Evolutionary conservation across 1,139 yeast genomes (phyloP).

Genomic region (Suhomyces chickasaworum): DNA sequence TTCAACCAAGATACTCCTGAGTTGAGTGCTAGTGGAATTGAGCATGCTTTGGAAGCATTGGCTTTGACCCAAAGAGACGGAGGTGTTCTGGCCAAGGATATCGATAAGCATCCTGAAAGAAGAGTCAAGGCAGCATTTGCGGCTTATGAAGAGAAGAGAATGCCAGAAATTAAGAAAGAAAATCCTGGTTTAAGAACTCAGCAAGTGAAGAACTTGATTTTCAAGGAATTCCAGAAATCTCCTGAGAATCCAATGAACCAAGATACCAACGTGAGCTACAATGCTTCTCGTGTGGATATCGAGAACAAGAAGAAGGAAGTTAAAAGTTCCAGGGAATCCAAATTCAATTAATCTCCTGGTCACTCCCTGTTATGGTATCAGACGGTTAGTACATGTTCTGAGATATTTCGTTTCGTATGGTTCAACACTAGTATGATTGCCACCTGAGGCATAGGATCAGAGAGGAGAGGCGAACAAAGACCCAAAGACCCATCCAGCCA

Average conservation of each 20-base stretch:
- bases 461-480: too few relatives aligned
- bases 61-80: conserved; percentile 59
- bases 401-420: not conserved
- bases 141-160: conserved; percentile 69
- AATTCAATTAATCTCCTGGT: conserved; percentile 26
- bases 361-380: not conserved
- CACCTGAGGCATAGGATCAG: too few relatives aligned
- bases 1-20: conserved; percentile 52
- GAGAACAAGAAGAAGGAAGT: conserved; percentile 51
- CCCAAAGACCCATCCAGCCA: too few relatives aligned
- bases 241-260: conserved; percentile 87
- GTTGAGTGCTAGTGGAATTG: conserved; percentile 74
- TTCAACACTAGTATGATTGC: too few relatives aligned
- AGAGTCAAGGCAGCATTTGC: conserved; percentile 80
- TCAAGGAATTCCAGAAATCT: conserved; percentile 80
- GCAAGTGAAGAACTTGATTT: conserved; percentile 72
- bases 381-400: not conserved
- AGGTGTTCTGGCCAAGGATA: conserved; percentile 59
- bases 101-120: conserved; percentile 88
- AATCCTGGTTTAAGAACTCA: conserved; percentile 79
- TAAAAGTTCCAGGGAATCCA: conserved; percentile 49
- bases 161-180: conserved; percentile 75
- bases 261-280: conserved; percentile 61
- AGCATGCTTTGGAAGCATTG: conserved; percentile 77
- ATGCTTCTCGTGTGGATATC: conserved; percentile 64